phyloP scores from a whole-genome alignment of 2,329 filamentous ascomycete genomes.

The Coniochaeta sp. region DNA sequence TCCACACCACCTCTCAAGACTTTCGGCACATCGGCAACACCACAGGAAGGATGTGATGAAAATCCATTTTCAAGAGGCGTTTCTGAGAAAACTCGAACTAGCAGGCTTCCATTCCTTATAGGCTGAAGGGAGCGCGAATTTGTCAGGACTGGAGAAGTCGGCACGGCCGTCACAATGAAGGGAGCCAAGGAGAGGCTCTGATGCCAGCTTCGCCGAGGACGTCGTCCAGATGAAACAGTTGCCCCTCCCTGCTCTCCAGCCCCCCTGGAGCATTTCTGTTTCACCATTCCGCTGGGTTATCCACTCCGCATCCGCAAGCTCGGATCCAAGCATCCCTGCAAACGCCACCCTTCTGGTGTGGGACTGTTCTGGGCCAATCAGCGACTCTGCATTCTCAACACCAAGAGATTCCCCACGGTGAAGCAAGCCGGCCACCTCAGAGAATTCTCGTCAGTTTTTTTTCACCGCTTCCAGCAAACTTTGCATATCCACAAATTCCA shows the following conservation, averaged over 20 bases:
- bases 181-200: background rate
- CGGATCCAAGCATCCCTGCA: background rate
- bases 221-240: background rate
- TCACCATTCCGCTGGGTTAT: constrained; percentile 1
- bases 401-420: background rate
- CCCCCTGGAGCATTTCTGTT: background rate
- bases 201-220: background rate
- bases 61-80: background rate
- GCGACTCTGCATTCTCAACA: background rate
- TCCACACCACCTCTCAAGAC: background rate
- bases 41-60: background rate
- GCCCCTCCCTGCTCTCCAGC: background rate
- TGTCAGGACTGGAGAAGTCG: background rate
- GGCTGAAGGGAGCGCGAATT: background rate
- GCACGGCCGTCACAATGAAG: background rate
- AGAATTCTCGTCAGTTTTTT: background rate
- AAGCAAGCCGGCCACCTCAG: background rate
- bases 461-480: background rate
- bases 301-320: background rate
- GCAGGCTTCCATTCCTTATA: background rate
- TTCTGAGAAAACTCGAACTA: background rate
- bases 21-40: too few species aligned
- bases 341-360: background rate
- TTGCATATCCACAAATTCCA: background rate
- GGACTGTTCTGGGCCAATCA: background rate